These are phyloP conservation scores for Eremochloa ophiuroides DNA, from an alignment of 176 grass and related monocot genomes.

Conservation along the genomic window DNA sequence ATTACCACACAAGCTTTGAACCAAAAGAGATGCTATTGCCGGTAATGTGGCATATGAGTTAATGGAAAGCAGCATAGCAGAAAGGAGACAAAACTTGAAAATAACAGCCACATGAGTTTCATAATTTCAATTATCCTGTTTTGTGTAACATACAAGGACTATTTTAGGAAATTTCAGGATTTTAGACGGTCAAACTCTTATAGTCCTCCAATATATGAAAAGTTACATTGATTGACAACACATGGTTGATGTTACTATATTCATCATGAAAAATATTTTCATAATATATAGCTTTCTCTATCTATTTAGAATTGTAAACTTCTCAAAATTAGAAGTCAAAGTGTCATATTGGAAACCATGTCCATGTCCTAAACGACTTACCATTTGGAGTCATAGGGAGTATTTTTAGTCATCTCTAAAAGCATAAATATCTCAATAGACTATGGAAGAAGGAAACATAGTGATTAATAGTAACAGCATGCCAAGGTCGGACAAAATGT, in stretches of 20 bases:
- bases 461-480: slow-evolving; percentile 2
- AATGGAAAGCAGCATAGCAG: neutral
- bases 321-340: neutral
- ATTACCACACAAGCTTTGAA: neutral
- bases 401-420: neutral
- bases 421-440: neutral
- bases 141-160: neutral
- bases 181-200: neutral
- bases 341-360: no score
- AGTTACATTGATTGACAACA: neutral
- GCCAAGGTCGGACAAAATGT: slow-evolving; percentile 12
- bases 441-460: slow-evolving; percentile 2
- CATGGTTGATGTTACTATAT: neutral
- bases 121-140: neutral
- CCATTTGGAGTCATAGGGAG: neutral
- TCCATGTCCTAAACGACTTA: neutral
- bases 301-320: neutral
- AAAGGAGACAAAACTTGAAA: neutral
- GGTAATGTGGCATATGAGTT: neutral
- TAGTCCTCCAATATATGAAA: neutral
- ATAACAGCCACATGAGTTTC: neutral
- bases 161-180: neutral
- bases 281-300: neutral
- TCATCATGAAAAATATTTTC: neutral
- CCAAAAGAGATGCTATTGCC: neutral